Conservation (phyloP, 176 grass and related monocot species). For the Musa itinerans region DNA sequence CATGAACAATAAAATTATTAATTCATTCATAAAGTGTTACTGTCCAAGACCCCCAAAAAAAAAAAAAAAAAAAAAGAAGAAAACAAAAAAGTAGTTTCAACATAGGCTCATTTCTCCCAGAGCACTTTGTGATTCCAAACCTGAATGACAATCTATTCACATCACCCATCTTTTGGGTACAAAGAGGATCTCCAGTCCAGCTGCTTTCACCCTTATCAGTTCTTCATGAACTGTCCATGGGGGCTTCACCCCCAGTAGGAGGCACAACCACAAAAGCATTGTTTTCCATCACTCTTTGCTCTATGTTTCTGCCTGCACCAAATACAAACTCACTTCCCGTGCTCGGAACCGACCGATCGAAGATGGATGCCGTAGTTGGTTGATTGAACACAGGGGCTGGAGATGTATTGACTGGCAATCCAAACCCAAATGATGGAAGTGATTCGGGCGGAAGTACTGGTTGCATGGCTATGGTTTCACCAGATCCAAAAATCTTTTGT, state of each 20-base stretch:
- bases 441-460: neutral
- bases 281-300: conserved; percentile 10
- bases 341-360: neutral
- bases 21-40: neutral
- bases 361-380: neutral
- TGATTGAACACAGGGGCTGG: conserved; percentile 5
- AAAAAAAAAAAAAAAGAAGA: neutral
- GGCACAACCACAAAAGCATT: neutral
- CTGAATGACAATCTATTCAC: neutral
- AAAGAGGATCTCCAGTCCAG: neutral
- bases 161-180: neutral
- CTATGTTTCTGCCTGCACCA: neutral
- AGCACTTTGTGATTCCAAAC: neutral
- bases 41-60: neutral
- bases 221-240: conserved; percentile 19
- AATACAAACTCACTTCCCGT: conserved; percentile 3
- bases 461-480: neutral
- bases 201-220: neutral
- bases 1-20: neutral
- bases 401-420: neutral
- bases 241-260: conserved; percentile 1
- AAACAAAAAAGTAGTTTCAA: neutral
- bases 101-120: no score
- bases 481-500: conserved; percentile 6
- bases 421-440: conserved; percentile 2